Percentiles rank a stretch among this genome's conserved stretches.
Evolutionary conservation across 441 rosid genomes (phyloP).

Genomic region (California macrophylla): DNA sequence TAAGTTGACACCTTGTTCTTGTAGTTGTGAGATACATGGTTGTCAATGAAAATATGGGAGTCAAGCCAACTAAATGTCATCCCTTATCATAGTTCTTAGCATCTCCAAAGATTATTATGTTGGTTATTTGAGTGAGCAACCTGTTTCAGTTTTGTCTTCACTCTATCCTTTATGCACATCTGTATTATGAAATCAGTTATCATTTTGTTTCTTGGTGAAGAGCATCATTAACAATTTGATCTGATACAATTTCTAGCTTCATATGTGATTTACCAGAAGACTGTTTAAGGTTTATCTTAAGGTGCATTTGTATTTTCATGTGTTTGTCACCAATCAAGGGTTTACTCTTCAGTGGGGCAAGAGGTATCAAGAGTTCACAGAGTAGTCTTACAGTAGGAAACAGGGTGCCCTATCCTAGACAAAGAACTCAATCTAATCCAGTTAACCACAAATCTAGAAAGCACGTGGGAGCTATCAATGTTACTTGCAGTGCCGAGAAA

Average conservation of each 20-base stretch:
- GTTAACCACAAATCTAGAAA: slow-evolving; percentile 30
- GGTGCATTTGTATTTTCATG: slow-evolving; percentile 8
- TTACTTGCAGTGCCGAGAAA: slow-evolving; percentile 57
- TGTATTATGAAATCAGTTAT: background rate
- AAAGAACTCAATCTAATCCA: slow-evolving; percentile 28
- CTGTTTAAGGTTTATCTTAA: background rate
- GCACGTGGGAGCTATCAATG: slow-evolving; percentile 46
- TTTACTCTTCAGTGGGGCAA: slow-evolving; percentile 33
- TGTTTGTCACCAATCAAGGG: slow-evolving; percentile 32
- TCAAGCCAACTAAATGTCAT: background rate
- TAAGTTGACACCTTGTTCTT: too few species aligned
- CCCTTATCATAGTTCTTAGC: too few species aligned
- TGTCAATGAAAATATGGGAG: background rate
- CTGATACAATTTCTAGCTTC: background rate
- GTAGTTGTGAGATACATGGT: too few species aligned
- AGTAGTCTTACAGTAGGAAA: slow-evolving; percentile 50
- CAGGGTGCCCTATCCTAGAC: slow-evolving; percentile 44
- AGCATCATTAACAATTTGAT: background rate
- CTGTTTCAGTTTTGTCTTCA: background rate
- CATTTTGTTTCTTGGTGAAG: background rate
- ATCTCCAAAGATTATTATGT: too few species aligned
- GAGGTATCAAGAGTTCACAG: slow-evolving; percentile 43
- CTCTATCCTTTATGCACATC: too few species aligned
- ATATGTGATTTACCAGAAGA: background rate
- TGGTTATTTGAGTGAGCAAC: background rate